Evolutionary conservation across 352 stramenopile genomes (phyloP).

Genomic region (Phytopythium ostracodes): DNA sequence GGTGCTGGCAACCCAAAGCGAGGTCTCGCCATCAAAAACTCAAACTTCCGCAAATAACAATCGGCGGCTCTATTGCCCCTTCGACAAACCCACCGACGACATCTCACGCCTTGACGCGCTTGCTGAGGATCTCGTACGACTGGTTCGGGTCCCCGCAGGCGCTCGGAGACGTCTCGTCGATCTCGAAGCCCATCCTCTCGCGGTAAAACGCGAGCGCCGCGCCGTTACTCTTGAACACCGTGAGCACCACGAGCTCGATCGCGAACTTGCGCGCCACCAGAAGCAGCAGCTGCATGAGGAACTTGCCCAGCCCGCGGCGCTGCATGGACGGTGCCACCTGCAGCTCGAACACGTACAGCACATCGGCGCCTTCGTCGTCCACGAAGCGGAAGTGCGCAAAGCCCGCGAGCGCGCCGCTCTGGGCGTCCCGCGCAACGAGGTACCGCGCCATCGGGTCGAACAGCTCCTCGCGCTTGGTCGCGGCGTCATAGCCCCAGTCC

Average conservation of each 20-base stretch:
- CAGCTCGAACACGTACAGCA: conserved; percentile 94
- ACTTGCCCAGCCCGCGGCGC: conserved; percentile 82
- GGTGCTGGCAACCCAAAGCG: no score
- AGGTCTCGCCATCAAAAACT: no score
- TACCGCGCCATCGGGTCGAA: conserved; percentile 85
- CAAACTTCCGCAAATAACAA: no score
- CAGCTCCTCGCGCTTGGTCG: conserved; percentile 81
- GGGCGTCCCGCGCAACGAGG: conserved; percentile 47
- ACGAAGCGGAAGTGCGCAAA: conserved; percentile 95
- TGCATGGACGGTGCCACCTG: conserved; percentile 72
- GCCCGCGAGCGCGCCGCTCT: conserved; percentile 31
- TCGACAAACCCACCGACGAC: not conserved
- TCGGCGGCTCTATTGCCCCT: not conserved
- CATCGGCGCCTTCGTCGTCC: conserved; percentile 85
- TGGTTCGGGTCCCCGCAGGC: conserved; percentile 58
- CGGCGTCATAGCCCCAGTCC: conserved; percentile 89
- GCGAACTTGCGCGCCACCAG: conserved; percentile 65
- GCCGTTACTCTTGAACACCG: conserved; percentile 91
- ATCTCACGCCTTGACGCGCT: conserved; percentile 23
- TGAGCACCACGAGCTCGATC: conserved; percentile 92
- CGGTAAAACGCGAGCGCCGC: conserved; percentile 89
- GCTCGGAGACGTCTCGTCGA: conserved; percentile 91
- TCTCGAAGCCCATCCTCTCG: conserved; percentile 75
- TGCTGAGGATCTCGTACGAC: conserved; percentile 87
- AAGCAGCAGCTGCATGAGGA: conserved; percentile 90